Conservation (phyloP, 2,329 filamentous ascomycete genomes). For the Fusarium sp. region DNA sequence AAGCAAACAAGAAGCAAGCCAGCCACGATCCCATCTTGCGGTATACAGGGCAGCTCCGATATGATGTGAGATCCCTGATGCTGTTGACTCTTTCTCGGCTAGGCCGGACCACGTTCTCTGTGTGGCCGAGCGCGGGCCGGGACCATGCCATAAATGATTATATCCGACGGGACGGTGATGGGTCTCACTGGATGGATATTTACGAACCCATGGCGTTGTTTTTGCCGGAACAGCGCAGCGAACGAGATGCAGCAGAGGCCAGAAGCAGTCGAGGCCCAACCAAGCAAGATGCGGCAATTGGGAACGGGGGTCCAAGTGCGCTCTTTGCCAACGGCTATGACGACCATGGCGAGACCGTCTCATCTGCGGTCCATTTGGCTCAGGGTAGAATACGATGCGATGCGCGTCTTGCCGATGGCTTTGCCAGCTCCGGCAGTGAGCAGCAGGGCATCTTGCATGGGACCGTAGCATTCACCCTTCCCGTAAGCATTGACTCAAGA, state of each 20-base stretch:
- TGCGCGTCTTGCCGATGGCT: neutral
- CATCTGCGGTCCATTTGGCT: neutral
- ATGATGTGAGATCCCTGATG: neutral
- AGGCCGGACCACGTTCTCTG: conserved; percentile 26
- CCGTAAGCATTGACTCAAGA: neutral
- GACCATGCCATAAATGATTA: conserved; percentile 25
- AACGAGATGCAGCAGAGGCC: neutral
- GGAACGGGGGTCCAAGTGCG: conserved; percentile 25
- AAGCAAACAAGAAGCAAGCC: conserved; percentile 9
- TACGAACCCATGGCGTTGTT: conserved; percentile 27
- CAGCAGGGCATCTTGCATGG: conserved; percentile 22
- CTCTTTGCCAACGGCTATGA: neutral
- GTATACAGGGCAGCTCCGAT: neutral
- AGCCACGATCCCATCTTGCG: conserved; percentile 21
- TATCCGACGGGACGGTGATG: conserved; percentile 15
- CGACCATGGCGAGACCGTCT: neutral
- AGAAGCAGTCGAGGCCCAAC: neutral
- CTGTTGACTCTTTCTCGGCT: conserved; percentile 18
- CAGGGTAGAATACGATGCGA: neutral
- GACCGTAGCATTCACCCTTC: conserved; percentile 14
- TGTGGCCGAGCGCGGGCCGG: conserved; percentile 31
- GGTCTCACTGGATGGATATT: conserved; percentile 17
- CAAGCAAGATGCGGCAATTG: conserved; percentile 27
- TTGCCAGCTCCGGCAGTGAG: conserved; percentile 11
- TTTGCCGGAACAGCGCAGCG: neutral